A percentile compares a stretch with the other conserved stretches of the same genome.
phyloP scores from a whole-genome alignment of 345 rosid genomes.

The Pistacia integerrima region DNA sequence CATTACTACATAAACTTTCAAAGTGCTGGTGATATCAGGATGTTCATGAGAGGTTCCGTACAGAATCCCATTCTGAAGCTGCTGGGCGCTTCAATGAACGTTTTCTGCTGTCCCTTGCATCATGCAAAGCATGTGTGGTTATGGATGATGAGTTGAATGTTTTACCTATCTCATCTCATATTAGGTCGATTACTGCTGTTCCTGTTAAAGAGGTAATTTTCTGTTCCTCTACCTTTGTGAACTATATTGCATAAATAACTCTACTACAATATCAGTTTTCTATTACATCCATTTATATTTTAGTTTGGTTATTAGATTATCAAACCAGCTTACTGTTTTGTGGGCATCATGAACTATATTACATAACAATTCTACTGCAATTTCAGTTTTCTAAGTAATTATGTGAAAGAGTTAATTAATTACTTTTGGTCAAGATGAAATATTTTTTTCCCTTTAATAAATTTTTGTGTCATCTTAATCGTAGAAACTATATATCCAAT shows the following conservation, averaged over 20 bases:
- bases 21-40: slow-evolving; percentile 55
- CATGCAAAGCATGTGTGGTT: slow-evolving; percentile 86
- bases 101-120: slow-evolving; percentile 82
- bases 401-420: neutral
- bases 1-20: slow-evolving; percentile 1
- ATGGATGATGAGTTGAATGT: slow-evolving; percentile 98
- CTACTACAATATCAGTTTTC: too few relatives aligned
- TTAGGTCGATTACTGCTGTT: slow-evolving; percentile 65
- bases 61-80: slow-evolving; percentile 91
- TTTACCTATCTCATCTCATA: slow-evolving; percentile 92
- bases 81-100: slow-evolving; percentile 91
- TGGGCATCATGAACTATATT: neutral
- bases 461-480: neutral
- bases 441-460: neutral
- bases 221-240: neutral
- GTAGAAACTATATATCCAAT: neutral
- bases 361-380: neutral
- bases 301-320: neutral
- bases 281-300: neutral
- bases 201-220: slow-evolving; percentile 61
- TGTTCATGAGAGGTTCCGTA: slow-evolving; percentile 95
- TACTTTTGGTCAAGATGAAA: neutral
- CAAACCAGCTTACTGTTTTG: neutral
- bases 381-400: neutral
- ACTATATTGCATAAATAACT: neutral